Conservation (phyloP, 805 yeast genomes). For the Zygosaccharomyces siamensis region DNA sequence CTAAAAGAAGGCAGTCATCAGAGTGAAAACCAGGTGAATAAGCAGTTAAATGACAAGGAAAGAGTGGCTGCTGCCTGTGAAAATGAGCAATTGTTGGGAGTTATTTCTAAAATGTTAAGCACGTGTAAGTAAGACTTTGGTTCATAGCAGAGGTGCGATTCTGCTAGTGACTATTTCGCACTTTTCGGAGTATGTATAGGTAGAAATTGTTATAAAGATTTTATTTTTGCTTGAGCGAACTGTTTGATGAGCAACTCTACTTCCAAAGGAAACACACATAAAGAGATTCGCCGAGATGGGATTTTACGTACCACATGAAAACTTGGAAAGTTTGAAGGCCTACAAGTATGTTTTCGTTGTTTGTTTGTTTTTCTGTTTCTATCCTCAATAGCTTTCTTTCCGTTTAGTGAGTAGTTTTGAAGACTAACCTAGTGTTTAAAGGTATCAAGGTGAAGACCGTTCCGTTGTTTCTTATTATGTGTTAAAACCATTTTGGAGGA, state of each 20-base stretch:
- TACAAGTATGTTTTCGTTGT: conserved; percentile 39
- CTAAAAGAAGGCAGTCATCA: conserved; percentile 93
- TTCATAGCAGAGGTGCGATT: background rate
- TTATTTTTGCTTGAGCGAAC: background rate
- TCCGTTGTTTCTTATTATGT: conserved; percentile 70
- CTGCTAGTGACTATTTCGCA: background rate
- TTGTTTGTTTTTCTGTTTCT: background rate
- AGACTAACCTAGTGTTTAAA: conserved; percentile 34
- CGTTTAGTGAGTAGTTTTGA: background rate
- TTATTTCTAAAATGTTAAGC: conserved; percentile 87
- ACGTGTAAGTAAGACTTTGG: conserved; percentile 52
- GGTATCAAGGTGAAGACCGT: conserved; percentile 74
- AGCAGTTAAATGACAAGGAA: conserved; percentile 95
- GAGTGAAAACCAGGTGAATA: conserved; percentile 91
- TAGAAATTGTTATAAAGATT: background rate
- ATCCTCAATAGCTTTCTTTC: background rate
- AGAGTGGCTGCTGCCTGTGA: conserved; percentile 98
- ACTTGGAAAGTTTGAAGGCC: conserved; percentile 48
- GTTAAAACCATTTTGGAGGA: conserved; percentile 77
- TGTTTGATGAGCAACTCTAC: background rate
- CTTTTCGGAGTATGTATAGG: background rate
- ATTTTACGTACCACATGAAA: conserved; percentile 51
- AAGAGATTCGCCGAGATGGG: conserved; percentile 45
- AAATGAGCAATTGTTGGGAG: conserved; percentile 83
- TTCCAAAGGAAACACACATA: background rate